phyloP scores from a whole-genome alignment of 441 rosid genomes.

The Cnidoscolus chayamansa region DNA sequence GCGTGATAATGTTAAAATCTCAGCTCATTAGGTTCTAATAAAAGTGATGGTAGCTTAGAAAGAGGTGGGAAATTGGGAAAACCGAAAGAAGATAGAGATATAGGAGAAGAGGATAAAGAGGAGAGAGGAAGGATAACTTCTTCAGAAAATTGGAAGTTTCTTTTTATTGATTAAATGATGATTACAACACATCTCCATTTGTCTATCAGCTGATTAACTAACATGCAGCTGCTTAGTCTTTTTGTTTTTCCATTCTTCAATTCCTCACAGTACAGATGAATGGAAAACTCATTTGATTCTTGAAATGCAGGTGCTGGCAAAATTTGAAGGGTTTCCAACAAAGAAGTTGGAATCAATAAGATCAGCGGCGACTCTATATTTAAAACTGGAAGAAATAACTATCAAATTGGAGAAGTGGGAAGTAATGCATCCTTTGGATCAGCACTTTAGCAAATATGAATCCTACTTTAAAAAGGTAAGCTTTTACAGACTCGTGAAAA shows the following conservation, averaged over 20 bases:
- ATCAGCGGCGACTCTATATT: slow-evolving; percentile 51
- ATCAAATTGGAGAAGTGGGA: slow-evolving; percentile 59
- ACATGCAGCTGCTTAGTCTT: no score
- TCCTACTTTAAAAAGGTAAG: slow-evolving; percentile 65
- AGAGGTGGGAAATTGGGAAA: no score
- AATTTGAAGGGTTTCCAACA: slow-evolving; percentile 72
- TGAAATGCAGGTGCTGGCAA: slow-evolving; percentile 51
- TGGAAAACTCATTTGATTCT: not conserved
- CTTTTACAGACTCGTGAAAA: not conserved
- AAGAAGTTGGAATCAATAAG: slow-evolving; percentile 71
- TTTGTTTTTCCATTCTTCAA: no score
- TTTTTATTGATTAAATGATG: no score
- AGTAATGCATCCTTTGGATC: slow-evolving; percentile 47
- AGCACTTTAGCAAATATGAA: slow-evolving; percentile 62
- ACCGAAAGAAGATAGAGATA: no score
- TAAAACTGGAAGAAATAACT: slow-evolving; percentile 45
- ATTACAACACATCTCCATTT: no score
- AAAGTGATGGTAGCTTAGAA: no score
- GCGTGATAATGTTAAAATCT: not conserved
- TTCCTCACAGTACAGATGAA: not conserved
- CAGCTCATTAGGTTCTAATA: no score
- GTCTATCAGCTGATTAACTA: no score
- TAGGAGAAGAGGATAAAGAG: no score
- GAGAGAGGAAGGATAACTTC: no score
- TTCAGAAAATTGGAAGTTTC: no score